Conservation (phyloP, 768 basidiomycete genomes). For the Tricholomella constricta region DNA sequence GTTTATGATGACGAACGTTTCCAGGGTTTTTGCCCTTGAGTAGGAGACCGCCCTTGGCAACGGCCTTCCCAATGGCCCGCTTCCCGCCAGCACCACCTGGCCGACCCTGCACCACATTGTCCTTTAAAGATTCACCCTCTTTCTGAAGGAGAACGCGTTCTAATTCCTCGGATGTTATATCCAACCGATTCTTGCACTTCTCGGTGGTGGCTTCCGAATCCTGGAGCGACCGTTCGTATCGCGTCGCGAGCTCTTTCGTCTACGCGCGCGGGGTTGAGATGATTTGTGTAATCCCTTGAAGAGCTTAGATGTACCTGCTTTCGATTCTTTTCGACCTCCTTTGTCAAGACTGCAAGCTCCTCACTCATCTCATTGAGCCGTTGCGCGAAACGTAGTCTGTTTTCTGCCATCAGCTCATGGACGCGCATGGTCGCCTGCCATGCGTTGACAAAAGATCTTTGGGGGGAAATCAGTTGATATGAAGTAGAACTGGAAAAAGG, state of each 20-base stretch:
- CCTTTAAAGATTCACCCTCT: conserved; percentile 91
- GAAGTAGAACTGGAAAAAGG: neutral
- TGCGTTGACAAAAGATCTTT: conserved; percentile 70
- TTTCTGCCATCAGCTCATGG: conserved; percentile 90
- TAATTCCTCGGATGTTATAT: conserved; percentile 89
- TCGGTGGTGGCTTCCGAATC: conserved; percentile 88
- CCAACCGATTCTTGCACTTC: conserved; percentile 85
- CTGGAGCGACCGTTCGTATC: conserved; percentile 86
- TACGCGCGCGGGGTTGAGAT: conserved; percentile 31
- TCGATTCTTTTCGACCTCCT: conserved; percentile 93
- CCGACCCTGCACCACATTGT: conserved; percentile 69
- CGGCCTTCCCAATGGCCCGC: conserved; percentile 86
- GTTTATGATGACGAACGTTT: conserved; percentile 53
- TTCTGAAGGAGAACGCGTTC: conserved; percentile 92
- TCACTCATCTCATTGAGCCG: conserved; percentile 96
- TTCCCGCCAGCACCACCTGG: conserved; percentile 68
- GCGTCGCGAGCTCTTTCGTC: conserved; percentile 88
- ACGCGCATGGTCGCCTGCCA: conserved; percentile 88
- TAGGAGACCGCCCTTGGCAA: conserved; percentile 85
- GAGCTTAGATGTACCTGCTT: conserved; percentile 62
- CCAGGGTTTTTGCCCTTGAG: conserved; percentile 93
- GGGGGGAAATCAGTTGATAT: conserved; percentile 11
- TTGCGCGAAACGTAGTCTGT: conserved; percentile 81
- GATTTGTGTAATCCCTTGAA: neutral
- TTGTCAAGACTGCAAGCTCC: conserved; percentile 80